phyloP scores from a whole-genome alignment of 1,139 yeast genomes.

The Magnusiomyces paraingens region DNA sequence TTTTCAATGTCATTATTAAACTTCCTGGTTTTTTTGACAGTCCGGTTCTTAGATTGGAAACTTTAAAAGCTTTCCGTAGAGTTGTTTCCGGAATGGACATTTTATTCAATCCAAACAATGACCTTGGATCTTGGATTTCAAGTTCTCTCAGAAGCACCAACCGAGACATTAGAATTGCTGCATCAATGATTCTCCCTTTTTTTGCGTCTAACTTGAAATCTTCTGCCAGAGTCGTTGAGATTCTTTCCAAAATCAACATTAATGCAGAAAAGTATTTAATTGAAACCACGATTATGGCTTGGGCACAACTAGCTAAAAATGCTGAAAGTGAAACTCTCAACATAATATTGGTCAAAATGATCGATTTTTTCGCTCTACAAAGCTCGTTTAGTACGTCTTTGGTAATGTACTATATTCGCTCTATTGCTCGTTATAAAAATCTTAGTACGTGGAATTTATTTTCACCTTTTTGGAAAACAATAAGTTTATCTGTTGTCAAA shows the following conservation, averaged over 20 bases:
- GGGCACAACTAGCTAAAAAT: conserved; percentile 54
- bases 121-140: conserved; percentile 27
- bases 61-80: conserved; percentile 19
- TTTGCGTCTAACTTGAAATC: conserved; percentile 17
- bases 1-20: conserved; percentile 4
- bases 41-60: conserved; percentile 18
- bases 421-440: conserved; percentile 38
- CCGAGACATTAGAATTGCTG: conserved; percentile 25
- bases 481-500: conserved; percentile 61
- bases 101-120: conserved; percentile 17
- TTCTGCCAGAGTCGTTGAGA: conserved; percentile 2
- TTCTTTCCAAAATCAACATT: conserved; percentile 31
- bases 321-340: conserved; percentile 59
- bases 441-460: conserved; percentile 49
- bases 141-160: conserved; percentile 25
- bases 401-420: conserved; percentile 52
- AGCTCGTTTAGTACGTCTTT: conserved; percentile 59
- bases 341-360: conserved; percentile 50
- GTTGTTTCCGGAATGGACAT: conserved; percentile 20
- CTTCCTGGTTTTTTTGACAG: conserved; percentile 17
- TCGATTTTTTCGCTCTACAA: conserved; percentile 53
- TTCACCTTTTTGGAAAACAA: conserved; percentile 70
- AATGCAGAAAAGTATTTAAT: conserved; percentile 39
- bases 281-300: conserved; percentile 56
- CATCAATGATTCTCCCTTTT: conserved; percentile 21